phyloP scores from a whole-genome alignment of 441 rosid genomes.

The Jatropha podagrica region DNA sequence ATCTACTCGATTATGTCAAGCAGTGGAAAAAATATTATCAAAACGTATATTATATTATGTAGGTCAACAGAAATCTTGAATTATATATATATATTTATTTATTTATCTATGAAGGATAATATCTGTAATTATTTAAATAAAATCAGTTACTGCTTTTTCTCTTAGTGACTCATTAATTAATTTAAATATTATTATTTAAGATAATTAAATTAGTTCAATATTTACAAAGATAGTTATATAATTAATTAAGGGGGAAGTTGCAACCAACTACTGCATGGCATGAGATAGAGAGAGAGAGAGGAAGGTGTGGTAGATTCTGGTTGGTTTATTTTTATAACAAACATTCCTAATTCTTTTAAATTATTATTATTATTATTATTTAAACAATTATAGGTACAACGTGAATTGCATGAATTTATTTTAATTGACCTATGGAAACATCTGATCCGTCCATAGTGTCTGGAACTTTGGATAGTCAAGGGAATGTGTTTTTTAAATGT shows the following conservation, averaged over 20 bases:
- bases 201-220: constrained; percentile 4
- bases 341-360: constrained; percentile 6
- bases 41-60: not conserved
- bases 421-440: not conserved
- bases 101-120: constrained; percentile 14
- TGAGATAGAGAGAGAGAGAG: not conserved
- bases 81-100: too few species aligned
- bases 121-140: not conserved
- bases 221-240: not conserved
- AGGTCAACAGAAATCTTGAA: constrained; percentile 19
- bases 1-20: not conserved
- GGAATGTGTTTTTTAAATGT: too few species aligned
- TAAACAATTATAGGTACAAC: not conserved
- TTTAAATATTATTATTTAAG: constrained; percentile 24
- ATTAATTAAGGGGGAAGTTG: constrained; percentile 23
- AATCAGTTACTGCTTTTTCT: not conserved
- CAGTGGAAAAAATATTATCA: not conserved
- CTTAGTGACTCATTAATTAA: not conserved
- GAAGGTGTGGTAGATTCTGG: constrained; percentile 36
- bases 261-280: constrained; percentile 29
- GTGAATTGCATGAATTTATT: constrained; percentile 13
- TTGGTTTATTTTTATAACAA: constrained; percentile 34
- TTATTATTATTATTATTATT: too few species aligned
- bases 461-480: not conserved
- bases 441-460: not conserved